Percentiles rank a stretch among this genome's conserved stretches.
Evolutionary conservation across 83 land plant species (phyloP).

Genomic region (Thuja plicata): DNA sequence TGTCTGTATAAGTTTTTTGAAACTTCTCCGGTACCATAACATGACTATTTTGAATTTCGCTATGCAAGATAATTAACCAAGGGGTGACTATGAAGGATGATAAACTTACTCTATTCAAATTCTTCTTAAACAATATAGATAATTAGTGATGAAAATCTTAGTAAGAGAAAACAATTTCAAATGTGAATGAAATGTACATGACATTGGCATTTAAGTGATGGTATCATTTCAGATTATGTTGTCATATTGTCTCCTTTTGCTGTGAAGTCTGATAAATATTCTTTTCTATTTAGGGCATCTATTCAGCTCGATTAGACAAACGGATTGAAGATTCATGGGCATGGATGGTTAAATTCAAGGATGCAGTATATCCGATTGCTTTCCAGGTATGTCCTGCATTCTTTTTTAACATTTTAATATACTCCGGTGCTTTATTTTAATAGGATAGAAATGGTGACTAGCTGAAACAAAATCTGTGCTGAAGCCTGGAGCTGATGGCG

Average conservation of each 20-base stretch:
- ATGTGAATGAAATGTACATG: background rate
- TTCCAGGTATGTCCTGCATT: constrained; percentile 53
- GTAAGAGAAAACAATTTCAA: background rate
- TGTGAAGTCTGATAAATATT: background rate
- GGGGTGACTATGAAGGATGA: background rate
- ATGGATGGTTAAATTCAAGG: constrained; percentile 82
- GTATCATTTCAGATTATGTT: background rate
- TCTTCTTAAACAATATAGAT: background rate
- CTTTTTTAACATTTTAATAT: background rate
- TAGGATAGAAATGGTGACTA: background rate
- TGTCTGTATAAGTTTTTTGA: background rate
- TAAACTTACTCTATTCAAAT: background rate
- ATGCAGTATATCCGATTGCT: constrained; percentile 72
- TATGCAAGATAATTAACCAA: background rate
- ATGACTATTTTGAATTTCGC: background rate
- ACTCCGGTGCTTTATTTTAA: background rate
- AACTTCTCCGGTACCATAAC: background rate
- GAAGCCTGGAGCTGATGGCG: constrained; percentile 87
- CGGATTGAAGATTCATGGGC: constrained; percentile 69
- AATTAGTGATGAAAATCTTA: background rate
- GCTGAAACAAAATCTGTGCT: constrained; percentile 17
- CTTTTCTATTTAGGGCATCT: constrained; percentile 55
- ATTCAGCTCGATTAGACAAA: constrained; percentile 64
- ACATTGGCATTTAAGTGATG: background rate
- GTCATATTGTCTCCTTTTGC: background rate